Evolutionary conservation across 345 rosid species (phyloP).

Genomic region (Hypericum androsaemum): DNA sequence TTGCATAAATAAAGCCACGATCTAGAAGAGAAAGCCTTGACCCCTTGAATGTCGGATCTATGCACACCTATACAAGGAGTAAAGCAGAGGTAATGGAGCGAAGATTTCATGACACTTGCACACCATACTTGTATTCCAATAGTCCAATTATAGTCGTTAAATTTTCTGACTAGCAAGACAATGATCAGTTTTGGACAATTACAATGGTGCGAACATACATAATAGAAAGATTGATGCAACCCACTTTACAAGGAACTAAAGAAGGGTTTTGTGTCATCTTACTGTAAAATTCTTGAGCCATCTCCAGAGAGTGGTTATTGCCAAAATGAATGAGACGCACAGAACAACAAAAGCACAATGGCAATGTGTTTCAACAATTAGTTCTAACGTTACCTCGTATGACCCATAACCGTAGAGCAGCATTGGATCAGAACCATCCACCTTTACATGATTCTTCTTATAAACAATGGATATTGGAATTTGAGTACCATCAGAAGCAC

Average conservation of each 20-base stretch:
- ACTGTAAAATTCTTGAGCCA: no score
- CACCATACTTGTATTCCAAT: not conserved
- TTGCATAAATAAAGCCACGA: conserved; percentile 77
- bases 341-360: no score
- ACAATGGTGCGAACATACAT: no score
- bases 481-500: conserved; percentile 73
- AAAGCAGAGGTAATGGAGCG: not conserved
- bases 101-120: conserved; percentile 2
- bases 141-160: not conserved
- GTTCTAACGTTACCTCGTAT: conserved; percentile 60
- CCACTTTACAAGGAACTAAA: no score
- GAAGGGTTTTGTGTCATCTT: no score
- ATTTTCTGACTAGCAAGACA: no score
- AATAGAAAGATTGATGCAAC: no score
- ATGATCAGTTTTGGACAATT: no score
- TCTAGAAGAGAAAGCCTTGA: conserved; percentile 77
- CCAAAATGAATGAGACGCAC: no score
- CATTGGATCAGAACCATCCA: conserved; percentile 74
- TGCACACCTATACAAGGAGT: conserved; percentile 31
- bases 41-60: conserved; percentile 63
- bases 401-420: conserved; percentile 93
- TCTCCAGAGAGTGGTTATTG: no score
- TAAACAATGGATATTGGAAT: conserved; percentile 79
- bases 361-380: not conserved
- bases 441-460: conserved; percentile 57